Conservation (phyloP, 352 stramenopile genomes). For the Phytophthora foliorum region DNA sequence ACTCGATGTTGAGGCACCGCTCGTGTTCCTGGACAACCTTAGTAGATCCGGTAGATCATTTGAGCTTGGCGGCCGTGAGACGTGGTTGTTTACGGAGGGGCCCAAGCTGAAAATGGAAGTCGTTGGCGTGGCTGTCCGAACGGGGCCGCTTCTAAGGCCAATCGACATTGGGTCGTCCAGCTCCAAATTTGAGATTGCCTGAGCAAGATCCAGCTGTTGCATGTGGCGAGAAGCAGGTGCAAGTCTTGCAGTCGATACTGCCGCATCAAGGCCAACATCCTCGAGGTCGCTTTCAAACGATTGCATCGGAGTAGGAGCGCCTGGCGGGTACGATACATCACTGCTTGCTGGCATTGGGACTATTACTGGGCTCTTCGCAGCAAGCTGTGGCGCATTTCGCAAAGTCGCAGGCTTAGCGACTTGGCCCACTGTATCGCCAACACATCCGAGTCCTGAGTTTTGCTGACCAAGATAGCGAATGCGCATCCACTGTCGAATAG, state of each 20-base stretch:
- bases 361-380: conserved; percentile 15
- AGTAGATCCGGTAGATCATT: conserved; percentile 42
- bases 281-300: conserved; percentile 40
- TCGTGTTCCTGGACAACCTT: conserved; percentile 36
- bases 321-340: conserved; percentile 3
- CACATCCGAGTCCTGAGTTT: conserved; percentile 11
- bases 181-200: conserved; percentile 82
- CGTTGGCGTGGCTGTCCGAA: conserved; percentile 59
- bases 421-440: conserved; percentile 12
- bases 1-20: conserved; percentile 24
- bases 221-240: conserved; percentile 78
- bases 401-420: conserved; percentile 1
- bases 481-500: conserved; percentile 76
- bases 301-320: conserved; percentile 35
- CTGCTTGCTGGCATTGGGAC: conserved; percentile 1
- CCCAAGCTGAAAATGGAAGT: conserved; percentile 82
- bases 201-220: conserved; percentile 80
- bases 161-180: conserved; percentile 82
- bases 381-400: conserved; percentile 18
- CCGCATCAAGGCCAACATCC: conserved; percentile 27
- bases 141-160: conserved; percentile 56
- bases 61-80: conserved; percentile 29
- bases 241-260: conserved; percentile 34
- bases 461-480: conserved; percentile 56
- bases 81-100: conserved; percentile 46